A percentile compares a stretch with the other conserved stretches of the same genome.
phyloP scores from a whole-genome alignment of 352 stramenopile species.

The Globisporangium perplexum region DNA sequence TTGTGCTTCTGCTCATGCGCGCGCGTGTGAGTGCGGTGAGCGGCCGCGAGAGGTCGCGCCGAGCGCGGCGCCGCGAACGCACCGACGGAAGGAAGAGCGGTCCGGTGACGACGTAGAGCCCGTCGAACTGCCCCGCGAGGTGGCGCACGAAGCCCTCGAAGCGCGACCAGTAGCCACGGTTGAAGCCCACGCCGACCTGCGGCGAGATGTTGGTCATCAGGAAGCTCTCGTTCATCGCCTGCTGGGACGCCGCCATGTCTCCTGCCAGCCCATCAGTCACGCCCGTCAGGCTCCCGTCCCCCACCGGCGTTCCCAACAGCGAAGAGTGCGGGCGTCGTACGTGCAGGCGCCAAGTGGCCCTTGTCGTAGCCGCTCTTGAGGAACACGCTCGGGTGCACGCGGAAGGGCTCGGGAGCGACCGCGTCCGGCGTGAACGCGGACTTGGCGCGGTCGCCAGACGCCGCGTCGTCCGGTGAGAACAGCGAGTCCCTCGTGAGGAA shows the following conservation, averaged over 20 bases:
- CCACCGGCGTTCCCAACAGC: neutral
- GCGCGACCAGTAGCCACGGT: constrained; percentile 84
- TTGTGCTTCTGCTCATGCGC: constrained; percentile 47
- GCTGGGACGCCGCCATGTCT: constrained; percentile 82
- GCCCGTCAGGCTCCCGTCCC: neutral
- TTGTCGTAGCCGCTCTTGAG: constrained; percentile 92
- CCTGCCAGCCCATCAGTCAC: constrained; percentile 25
- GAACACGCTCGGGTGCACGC: constrained; percentile 86
- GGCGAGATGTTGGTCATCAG: constrained; percentile 95
- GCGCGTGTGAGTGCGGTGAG: neutral
- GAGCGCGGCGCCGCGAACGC: neutral
- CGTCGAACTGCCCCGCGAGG: constrained; percentile 69
- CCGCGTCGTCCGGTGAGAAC: constrained; percentile 50
- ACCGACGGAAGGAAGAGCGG: constrained; percentile 91
- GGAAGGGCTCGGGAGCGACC: constrained; percentile 65
- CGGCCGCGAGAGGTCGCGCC: neutral
- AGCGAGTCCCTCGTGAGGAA: constrained; percentile 70
- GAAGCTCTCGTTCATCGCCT: constrained; percentile 91
- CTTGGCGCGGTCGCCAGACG: constrained; percentile 47
- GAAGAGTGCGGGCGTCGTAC: constrained; percentile 20
- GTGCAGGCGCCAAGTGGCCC: constrained; percentile 90
- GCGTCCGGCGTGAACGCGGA: constrained; percentile 86
- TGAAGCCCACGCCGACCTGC: constrained; percentile 86
- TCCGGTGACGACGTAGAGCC: constrained; percentile 89
- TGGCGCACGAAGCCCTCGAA: constrained; percentile 86